These are phyloP conservation scores for Macadamia tetraphylla DNA, from an alignment of 164 flowering plant species.

Conservation along the genomic window DNA sequence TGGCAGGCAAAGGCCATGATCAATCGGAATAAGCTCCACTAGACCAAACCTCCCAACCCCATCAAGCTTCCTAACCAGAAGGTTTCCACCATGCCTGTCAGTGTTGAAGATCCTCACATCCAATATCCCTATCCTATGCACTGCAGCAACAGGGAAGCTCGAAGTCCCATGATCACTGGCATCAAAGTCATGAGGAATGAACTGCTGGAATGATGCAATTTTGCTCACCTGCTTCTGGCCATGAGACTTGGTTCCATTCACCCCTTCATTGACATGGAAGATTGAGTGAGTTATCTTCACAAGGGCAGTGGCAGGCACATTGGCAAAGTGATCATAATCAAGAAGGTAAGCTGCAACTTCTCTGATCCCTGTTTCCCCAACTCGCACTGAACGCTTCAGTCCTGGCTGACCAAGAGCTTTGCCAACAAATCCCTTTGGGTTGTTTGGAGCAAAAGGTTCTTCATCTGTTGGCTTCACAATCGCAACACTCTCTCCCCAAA, in stretches of 20 bases:
- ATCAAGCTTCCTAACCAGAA: slow-evolving; percentile 51
- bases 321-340: slow-evolving; percentile 53
- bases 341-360: slow-evolving; percentile 74
- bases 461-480: slow-evolving; percentile 70
- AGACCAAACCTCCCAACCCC: slow-evolving; percentile 43
- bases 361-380: slow-evolving; percentile 68
- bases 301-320: slow-evolving; percentile 60
- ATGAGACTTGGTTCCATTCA: slow-evolving; percentile 20
- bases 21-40: slow-evolving; percentile 65
- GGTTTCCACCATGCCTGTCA: slow-evolving; percentile 68
- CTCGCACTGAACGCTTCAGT: slow-evolving; percentile 56
- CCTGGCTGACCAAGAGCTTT: slow-evolving; percentile 71
- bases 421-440: slow-evolving; percentile 68
- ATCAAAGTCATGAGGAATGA: slow-evolving; percentile 15
- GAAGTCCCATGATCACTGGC: slow-evolving; percentile 14
- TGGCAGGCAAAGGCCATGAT: slow-evolving; percentile 69
- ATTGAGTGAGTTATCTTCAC: slow-evolving; percentile 58
- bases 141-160: slow-evolving; percentile 12
- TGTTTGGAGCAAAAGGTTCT: slow-evolving; percentile 76
- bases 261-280: slow-evolving; percentile 46
- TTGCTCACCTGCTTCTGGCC: slow-evolving; percentile 8
- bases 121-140: slow-evolving; percentile 16
- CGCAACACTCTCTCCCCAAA: slow-evolving; percentile 46
- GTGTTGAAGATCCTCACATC: slow-evolving; percentile 38
- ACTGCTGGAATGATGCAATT: slow-evolving; percentile 19